Conservation (phyloP, 352 stramenopile genomes). For the Phytophthora aleatoria region DNA sequence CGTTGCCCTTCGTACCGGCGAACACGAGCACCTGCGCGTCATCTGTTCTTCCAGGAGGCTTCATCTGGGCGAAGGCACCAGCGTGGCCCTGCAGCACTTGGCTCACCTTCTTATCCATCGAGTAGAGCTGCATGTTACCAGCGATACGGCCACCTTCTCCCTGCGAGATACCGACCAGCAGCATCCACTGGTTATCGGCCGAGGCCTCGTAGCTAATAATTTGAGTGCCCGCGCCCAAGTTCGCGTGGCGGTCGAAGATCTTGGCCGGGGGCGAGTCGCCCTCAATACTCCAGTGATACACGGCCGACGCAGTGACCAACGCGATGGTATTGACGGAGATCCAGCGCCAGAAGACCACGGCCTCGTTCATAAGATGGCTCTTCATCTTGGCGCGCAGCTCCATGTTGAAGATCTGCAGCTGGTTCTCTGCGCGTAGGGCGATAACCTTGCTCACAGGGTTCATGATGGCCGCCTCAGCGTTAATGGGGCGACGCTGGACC, state of each 20-base stretch:
- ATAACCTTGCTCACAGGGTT: slow-evolving; percentile 96
- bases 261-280: slow-evolving; percentile 92
- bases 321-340: slow-evolving; percentile 96
- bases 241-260: slow-evolving; percentile 98
- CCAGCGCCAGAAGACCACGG: slow-evolving; percentile 99
- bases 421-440: slow-evolving; percentile 86
- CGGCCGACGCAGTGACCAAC: slow-evolving; percentile 95
- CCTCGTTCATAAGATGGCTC: slow-evolving; percentile 91
- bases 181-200: slow-evolving; percentile 97
- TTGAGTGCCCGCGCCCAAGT: slow-evolving; percentile 93
- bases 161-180: slow-evolving; percentile 97
- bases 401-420: slow-evolving; percentile 99
- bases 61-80: slow-evolving; percentile 97
- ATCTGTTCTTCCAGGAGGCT: slow-evolving; percentile 93
- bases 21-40: slow-evolving; percentile 89
- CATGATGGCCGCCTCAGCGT: slow-evolving; percentile 99
- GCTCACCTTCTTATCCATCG: slow-evolving; percentile 98
- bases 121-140: slow-evolving; percentile 99
- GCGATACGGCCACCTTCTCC: slow-evolving; percentile 93
- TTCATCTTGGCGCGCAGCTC: slow-evolving; percentile 99
- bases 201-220: slow-evolving; percentile 99
- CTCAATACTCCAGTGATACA: slow-evolving; percentile 99
- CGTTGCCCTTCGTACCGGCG: slow-evolving; percentile 82
- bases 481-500: slow-evolving; percentile 95
- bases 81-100: slow-evolving; percentile 98